These are phyloP conservation scores for Agaricales sp. DNA, from an alignment of 1,284 basidiomycete species.

Conservation along the genomic window DNA sequence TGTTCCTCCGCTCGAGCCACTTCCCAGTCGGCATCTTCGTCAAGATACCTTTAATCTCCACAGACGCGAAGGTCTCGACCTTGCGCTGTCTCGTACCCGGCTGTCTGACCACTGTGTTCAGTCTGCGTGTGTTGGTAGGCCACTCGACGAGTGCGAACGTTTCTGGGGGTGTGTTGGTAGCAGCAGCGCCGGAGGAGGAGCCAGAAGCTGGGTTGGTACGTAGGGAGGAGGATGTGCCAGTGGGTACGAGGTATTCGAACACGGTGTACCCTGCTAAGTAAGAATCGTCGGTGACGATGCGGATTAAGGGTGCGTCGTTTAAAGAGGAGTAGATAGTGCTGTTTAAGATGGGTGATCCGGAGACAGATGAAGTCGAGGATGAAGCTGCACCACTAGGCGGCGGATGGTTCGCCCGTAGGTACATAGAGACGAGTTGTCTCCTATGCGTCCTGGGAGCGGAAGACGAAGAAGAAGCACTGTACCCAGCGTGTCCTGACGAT, in stretches of 20 bases:
- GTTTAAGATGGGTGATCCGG: not conserved
- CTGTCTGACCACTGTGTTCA: not conserved
- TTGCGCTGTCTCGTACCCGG: not conserved
- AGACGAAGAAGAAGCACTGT: not conserved
- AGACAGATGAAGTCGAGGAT: not conserved
- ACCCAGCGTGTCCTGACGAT: too few species aligned
- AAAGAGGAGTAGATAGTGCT: not conserved
- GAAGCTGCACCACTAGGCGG: not conserved
- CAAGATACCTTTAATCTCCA: not conserved
- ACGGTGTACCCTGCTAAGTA: slow-evolving; percentile 1
- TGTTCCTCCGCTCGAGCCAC: not conserved
- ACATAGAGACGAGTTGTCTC: too few species aligned
- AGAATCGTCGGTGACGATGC: not conserved
- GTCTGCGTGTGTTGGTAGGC: not conserved
- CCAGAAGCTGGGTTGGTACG: not conserved
- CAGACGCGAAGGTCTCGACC: not conserved
- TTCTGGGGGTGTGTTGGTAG: not conserved
- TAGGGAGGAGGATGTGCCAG: not conserved
- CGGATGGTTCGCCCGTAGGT: not conserved
- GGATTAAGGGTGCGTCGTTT: not conserved
- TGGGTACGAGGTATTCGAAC: not conserved
- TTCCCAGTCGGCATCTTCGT: not conserved
- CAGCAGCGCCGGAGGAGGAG: not conserved
- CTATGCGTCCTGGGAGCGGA: not conserved
- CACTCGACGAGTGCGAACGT: not conserved